Conservation (phyloP, 495 filamentous ascomycete genomes). For the Antarctomyces pellizariae region DNA sequence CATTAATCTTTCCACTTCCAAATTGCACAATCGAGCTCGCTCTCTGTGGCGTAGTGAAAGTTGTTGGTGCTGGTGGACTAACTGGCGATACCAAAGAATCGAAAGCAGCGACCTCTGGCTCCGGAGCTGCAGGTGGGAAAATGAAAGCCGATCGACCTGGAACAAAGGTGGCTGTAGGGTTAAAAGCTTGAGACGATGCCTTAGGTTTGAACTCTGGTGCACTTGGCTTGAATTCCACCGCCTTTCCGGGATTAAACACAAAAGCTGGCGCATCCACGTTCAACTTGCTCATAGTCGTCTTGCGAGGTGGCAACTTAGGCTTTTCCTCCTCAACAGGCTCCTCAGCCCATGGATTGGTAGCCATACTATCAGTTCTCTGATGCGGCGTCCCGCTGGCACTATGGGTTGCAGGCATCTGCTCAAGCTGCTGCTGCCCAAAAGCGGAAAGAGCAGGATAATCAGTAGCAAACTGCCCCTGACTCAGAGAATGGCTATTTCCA, state of each 20-base stretch:
- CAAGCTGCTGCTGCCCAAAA: too few relatives aligned
- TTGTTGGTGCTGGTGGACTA: background rate
- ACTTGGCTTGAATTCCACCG: conserved; percentile 40
- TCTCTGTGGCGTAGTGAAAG: background rate
- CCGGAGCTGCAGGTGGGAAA: too few relatives aligned
- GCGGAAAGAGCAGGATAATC: too few relatives aligned
- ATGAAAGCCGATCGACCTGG: background rate
- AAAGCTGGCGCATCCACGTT: conserved; percentile 82
- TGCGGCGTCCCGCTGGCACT: too few relatives aligned
- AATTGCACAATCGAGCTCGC: background rate
- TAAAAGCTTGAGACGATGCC: too few relatives aligned
- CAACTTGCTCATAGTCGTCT: conserved; percentile 47
- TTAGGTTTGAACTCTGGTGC: too few relatives aligned
- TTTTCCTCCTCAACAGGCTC: conserved; percentile 2
- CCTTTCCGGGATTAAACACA: conserved; percentile 44
- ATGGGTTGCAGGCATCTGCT: too few relatives aligned
- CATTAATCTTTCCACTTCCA: conserved; percentile 29
- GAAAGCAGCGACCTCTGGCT: too few relatives aligned
- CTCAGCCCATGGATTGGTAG: conserved; percentile 12
- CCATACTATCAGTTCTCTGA: background rate
- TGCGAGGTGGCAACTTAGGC: conserved; percentile 26
- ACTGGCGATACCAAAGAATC: too few relatives aligned
- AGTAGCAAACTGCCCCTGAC: conserved; percentile 27
- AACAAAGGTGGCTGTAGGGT: too few relatives aligned
- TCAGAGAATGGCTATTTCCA: conserved; percentile 31